Evolutionary conservation across 1,284 basidiomycete genomes (phyloP), one percentile per base, ranked within the genome.

Genomic region (Ganoderma lucidum): DNA sequence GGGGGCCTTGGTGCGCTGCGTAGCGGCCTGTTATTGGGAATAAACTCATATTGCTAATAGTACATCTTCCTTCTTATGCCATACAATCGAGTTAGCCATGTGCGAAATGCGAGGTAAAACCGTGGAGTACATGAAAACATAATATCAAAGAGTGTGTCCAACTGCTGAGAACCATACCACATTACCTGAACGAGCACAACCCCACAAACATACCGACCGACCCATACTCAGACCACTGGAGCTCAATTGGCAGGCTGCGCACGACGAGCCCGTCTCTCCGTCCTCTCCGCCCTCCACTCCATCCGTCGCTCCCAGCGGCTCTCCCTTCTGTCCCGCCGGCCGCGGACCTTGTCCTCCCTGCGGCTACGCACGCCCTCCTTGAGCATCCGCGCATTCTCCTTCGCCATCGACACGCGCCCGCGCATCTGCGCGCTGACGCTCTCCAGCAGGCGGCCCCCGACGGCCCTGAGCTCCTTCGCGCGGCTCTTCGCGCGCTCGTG

Each of bases 401-500:
- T 84, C 56, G 90, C 90, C 58, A 80, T 71, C 55, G 78, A 77
- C 41, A 85, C 81, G 58, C 82, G 77, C 0, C 77, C 80, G 64
- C 74, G 77, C 64, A 88, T 75, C 63, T 74, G 79, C 56, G 65
- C 67, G 51, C 67, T 41, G 32, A 71, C 80, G 23, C 78, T 78
- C 30, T 80, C 77, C 17, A 87, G 70, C 70, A 85, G 80, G 66
- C 81, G 80, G 67, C 81, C 78, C 19, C 87, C 87, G 63, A 76
- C 83, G 67, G 83, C 81, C 71, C 79, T 84, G 15, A 93, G 78
- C 74, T 88, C 83, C 78, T 81, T 86, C 23, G 91, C 92, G 61
- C 84, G 85, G 64, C 78, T 80, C 75, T 85, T 85, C 62, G 92
- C 92, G 8, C 82, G 84, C 56, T 85, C 82, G 73, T 93, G 87